Evolutionary conservation across 148 eudicot genomes (phyloP).

Genomic region (Vaccinium darrowii): DNA sequence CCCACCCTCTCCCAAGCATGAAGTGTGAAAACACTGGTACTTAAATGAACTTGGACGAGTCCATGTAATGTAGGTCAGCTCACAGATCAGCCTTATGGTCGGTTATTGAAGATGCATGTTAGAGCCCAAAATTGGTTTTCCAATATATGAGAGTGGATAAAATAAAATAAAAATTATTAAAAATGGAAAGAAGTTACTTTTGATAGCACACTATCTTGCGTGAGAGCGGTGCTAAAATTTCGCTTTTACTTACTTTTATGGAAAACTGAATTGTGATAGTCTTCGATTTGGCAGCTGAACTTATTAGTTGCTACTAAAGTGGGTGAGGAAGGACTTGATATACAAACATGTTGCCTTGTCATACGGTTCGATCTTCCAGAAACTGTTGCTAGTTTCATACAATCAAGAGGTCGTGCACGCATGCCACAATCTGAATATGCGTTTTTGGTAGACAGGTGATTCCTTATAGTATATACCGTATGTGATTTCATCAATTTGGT

Average conservation of each 20-base stretch:
- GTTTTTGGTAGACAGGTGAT: constrained; percentile 85
- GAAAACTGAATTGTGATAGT: background rate
- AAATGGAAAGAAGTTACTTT: background rate
- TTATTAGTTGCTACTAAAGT: constrained; percentile 94
- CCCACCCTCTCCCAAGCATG: background rate
- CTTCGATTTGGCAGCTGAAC: constrained; percentile 69
- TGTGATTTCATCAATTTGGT: constrained; percentile 14
- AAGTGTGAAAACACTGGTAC: background rate
- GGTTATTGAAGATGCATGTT: background rate
- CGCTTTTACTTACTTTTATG: too few relatives aligned
- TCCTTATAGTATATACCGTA: constrained; percentile 9
- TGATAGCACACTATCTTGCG: background rate
- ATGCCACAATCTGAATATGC: constrained; percentile 96
- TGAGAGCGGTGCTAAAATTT: background rate
- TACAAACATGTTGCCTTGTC: constrained; percentile 98
- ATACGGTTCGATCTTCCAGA: constrained; percentile 97
- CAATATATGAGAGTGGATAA: background rate
- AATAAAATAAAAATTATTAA: too few relatives aligned
- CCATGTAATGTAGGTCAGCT: background rate
- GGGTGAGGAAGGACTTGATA: constrained; percentile 99
- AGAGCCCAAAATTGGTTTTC: background rate
- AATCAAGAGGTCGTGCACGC: constrained; percentile 96
- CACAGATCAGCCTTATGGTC: background rate
- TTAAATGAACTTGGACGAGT: background rate
- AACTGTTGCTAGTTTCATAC: constrained; percentile 91